Base-by-base conservation (phyloP, 169 alveolate genomes). In the Amoebophrya sp. region DNA sequence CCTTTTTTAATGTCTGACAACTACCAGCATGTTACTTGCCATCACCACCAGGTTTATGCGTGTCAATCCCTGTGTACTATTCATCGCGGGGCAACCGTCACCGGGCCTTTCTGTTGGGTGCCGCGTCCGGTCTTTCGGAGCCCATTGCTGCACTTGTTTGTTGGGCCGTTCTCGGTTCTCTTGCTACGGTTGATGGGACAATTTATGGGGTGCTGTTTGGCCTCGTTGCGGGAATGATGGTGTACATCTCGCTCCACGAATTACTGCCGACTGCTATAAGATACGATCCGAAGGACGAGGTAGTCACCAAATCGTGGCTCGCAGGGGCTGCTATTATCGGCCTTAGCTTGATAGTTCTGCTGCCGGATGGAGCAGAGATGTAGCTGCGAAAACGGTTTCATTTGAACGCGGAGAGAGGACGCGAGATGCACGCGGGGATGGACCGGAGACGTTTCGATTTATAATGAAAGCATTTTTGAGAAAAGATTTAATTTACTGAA, bases 231-330 rank as follows among this genome's bases (percentile, higher is more conserved):
- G 92, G 92, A 29, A 47, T 90, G 76, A 90, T 90, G 92, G 76
- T 90, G 83, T 47, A 90, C 90, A 65, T 90, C 26, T 0, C 53
- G 77, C 40, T 90, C 77, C 76, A 76, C 89, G 77, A 90, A 77
- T 41, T 90, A 76, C 90, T 90, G 40, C 92, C 92, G 41, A 90
- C 92, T 3, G 92, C 92, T n/a, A 18, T 55, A n/a, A 14, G 41
- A 14, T 90, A 90, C 77, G 92, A 90, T 41, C 92, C 92, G 90
- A 2, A 65, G 90, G 77, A 90, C 39, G 29, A 23, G 18, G 54
- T 40, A 40, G 77, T 83, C 39, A 24, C 92, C 90, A 53, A 55
- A 40, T 18, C 90, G 34, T 90, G 76, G 55, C 77, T 90, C 0
- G 0, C 29, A 40, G 92, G 92, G 39, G 40, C 40, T 89, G 92